phyloP scores from a whole-genome alignment of 768 basidiomycete species.

The Amyloporia xantha region DNA sequence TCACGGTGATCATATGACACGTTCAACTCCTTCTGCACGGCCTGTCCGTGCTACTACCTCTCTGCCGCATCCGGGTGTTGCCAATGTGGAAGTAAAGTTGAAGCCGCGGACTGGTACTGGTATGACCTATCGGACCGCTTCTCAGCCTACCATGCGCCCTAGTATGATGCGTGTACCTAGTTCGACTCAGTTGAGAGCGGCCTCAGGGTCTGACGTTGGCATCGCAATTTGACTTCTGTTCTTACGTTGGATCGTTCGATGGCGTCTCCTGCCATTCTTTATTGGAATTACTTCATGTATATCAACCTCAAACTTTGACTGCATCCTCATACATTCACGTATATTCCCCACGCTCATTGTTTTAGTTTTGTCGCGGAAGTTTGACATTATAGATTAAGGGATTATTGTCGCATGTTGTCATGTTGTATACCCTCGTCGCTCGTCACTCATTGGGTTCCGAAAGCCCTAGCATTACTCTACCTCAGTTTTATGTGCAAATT shows the following conservation, averaged over 20 bases:
- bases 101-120: conserved; percentile 61
- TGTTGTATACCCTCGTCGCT: neutral
- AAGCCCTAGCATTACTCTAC: too few relatives aligned
- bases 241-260: neutral
- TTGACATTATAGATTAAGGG: neutral
- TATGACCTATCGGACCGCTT: conserved; percentile 47
- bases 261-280: neutral
- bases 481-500: too few relatives aligned
- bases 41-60: neutral
- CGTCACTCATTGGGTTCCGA: too few relatives aligned
- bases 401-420: neutral
- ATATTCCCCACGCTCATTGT: neutral
- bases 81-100: conserved; percentile 17
- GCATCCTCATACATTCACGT: conserved; percentile 1
- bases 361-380: neutral
- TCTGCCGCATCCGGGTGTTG: neutral
- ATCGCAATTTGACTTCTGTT: conserved; percentile 6
- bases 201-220: conserved; percentile 9
- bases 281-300: conserved; percentile 1
- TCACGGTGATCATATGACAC: neutral
- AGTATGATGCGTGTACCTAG: conserved; percentile 20
- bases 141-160: conserved; percentile 10
- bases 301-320: neutral
- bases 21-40: neutral
- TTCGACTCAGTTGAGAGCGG: conserved; percentile 11